Evolutionary conservation across 2,329 filamentous ascomycete genomes (phyloP), one percentile per base, ranked within the genome.

Genomic region (Biscogniauxia marginata): DNA sequence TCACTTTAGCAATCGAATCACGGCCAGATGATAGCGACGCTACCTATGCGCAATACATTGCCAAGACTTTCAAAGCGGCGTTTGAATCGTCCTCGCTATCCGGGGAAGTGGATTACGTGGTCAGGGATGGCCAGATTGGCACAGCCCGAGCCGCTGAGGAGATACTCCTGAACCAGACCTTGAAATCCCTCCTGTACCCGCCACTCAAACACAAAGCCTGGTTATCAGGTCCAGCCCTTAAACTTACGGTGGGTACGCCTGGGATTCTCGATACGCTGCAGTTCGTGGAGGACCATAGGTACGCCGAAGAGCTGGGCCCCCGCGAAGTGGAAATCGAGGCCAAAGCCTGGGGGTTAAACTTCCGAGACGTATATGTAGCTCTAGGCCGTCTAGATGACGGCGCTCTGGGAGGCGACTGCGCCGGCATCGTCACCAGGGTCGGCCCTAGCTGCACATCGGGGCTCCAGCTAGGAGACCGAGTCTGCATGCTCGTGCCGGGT

Each of bases 371-470:
- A 5, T 59, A 51, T 13, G 25, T 59, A 2, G 61, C 58, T 9
- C 50, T 63, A 4, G 58, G 58, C 9, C 58, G 56, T n/a, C 49
- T 58, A 4, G 56, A 58, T 11, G 54, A 55, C 21, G 54, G 49
- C 24, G 43, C 49, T 13, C 49, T 65, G 1, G 63, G 61, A 20
- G 34, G 44, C 2, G 56, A 66, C 49, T 73, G 67, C 54, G 65
- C 67, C 47, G 75, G 71, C 9, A 54, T 71, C 24, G 64, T 76
- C 19, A 68, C 62, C 21, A 56, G 64, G 44, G 60, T 71, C 5
- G 71, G 61, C 18, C 44, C 55, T 5, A 49, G 49, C 3, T 60
- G 55, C 22, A 16, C 25, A 5, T 53, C 49, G 55, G 19, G 22
- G 13, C 3, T 68, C 59, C 46, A 46, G 44, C 44, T 55, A 52